A percentile compares a stretch with the other conserved stretches of the same genome.
These are phyloP conservation scores for Prunus campanulata DNA, from an alignment of 306 rosid species.

Conservation along the genomic window DNA sequence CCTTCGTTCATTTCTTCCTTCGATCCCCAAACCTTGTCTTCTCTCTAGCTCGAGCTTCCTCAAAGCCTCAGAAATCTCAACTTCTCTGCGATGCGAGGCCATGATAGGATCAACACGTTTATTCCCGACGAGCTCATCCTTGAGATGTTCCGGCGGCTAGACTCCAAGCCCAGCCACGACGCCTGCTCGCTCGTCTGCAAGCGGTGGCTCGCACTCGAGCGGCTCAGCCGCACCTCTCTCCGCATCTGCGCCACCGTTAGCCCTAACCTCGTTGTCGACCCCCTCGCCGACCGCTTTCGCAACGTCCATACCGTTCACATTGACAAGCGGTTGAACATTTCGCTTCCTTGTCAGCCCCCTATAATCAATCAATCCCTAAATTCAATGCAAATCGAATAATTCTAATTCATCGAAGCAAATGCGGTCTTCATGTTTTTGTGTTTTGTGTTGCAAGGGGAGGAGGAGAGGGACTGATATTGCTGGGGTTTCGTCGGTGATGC, in stretches of 20 bases:
- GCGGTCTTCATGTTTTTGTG: background rate
- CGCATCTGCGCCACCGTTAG: conserved; percentile 77
- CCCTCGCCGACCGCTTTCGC: conserved; percentile 62
- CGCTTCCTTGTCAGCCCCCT: conserved; percentile 47
- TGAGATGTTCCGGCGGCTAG: conserved; percentile 64
- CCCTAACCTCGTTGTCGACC: conserved; percentile 59
- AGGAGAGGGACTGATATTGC: conserved; percentile 27
- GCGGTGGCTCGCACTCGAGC: conserved; percentile 89
- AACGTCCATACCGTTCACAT: conserved; percentile 60
- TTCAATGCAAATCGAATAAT: background rate
- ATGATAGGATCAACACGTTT: conserved; percentile 64
- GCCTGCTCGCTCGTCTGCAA: conserved; percentile 85
- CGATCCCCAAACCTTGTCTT: background rate
- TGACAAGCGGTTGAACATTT: conserved; percentile 69
- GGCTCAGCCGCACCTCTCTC: conserved; percentile 65
- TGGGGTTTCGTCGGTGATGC: conserved; percentile 32
- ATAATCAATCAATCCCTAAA: conserved; percentile 28
- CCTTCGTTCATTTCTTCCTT: background rate
- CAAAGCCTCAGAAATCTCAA: background rate
- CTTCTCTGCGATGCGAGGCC: conserved; percentile 46
- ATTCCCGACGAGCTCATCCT: conserved; percentile 80
- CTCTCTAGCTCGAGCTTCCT: background rate
- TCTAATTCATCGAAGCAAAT: background rate
- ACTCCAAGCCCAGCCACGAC: conserved; percentile 67
- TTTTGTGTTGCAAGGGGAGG: conserved; percentile 42